A percentile compares a stretch with the other conserved stretches of the same genome.
These are phyloP conservation scores for Yamadazyma songkhlaensis DNA, from an alignment of 1,139 yeast species.

Conservation along the genomic window DNA sequence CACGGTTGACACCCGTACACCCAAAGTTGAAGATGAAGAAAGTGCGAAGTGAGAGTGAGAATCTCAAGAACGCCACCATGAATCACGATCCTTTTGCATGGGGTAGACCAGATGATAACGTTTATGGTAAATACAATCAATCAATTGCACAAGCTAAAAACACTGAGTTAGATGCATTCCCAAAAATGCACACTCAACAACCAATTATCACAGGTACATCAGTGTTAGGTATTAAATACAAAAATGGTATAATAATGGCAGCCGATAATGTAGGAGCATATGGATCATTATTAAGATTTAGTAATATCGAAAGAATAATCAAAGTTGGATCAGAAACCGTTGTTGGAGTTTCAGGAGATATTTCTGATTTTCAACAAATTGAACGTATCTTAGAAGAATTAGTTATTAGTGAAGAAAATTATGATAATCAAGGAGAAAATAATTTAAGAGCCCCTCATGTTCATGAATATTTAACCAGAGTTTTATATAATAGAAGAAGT, in stretches of 20 bases:
- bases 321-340: conserved; percentile 81
- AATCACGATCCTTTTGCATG: conserved; percentile 92
- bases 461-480: conserved; percentile 81
- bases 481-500: conserved; percentile 82
- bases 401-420: conserved; percentile 67
- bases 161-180: conserved; percentile 37
- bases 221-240: conserved; percentile 85
- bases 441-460: conserved; percentile 79
- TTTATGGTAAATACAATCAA: conserved; percentile 77
- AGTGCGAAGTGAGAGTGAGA: neutral
- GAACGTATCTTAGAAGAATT: conserved; percentile 74
- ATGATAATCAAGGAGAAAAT: conserved; percentile 77
- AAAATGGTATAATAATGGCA: conserved; percentile 88
- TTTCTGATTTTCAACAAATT: conserved; percentile 87
- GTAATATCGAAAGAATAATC: conserved; percentile 78
- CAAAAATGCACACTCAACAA: conserved; percentile 83
- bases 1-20: conserved; percentile 2
- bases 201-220: conserved; percentile 97
- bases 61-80: conserved; percentile 41
- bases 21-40: neutral
- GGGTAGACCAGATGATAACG: conserved; percentile 89
- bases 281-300: conserved; percentile 88
- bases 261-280: conserved; percentile 94
- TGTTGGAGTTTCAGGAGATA: conserved; percentile 94
- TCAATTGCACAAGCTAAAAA: conserved; percentile 56